Conservation (phyloP, 2,329 filamentous ascomycete genomes). For the Talaromyces atroroseus region DNA sequence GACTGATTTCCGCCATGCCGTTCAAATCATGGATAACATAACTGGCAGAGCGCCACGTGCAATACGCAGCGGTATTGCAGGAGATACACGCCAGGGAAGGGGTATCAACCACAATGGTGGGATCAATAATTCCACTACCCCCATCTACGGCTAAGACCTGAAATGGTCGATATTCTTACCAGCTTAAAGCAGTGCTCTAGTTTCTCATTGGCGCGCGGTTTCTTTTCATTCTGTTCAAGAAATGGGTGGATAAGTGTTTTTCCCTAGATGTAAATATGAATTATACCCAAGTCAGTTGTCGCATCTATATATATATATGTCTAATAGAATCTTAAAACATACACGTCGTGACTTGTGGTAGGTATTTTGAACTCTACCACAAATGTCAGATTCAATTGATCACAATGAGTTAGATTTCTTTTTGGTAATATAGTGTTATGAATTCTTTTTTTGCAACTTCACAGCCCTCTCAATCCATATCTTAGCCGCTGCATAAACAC, state of each 20-base stretch:
- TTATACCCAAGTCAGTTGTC: background rate
- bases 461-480: slow-evolving; percentile 51
- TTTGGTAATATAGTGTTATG: background rate
- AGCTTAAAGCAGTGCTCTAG: background rate
- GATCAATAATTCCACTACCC: background rate
- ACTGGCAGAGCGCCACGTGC: slow-evolving; percentile 13
- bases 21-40: slow-evolving; percentile 30
- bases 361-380: background rate
- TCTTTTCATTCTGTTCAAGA: background rate
- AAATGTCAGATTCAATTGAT: background rate
- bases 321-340: background rate
- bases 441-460: slow-evolving; percentile 30
- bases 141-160: background rate
- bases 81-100: background rate
- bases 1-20: slow-evolving; percentile 34
- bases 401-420: background rate
- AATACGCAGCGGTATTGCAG: background rate
- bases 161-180: background rate
- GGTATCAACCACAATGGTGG: background rate
- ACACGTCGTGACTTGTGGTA: background rate
- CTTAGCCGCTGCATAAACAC: slow-evolving; percentile 38
- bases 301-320: background rate
- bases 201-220: background rate
- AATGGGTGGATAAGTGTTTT: background rate
- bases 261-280: background rate